These are phyloP conservation scores for Tetrahymena elliotti DNA, from an alignment of 73 alveolate species.

Conservation along the genomic window DNA sequence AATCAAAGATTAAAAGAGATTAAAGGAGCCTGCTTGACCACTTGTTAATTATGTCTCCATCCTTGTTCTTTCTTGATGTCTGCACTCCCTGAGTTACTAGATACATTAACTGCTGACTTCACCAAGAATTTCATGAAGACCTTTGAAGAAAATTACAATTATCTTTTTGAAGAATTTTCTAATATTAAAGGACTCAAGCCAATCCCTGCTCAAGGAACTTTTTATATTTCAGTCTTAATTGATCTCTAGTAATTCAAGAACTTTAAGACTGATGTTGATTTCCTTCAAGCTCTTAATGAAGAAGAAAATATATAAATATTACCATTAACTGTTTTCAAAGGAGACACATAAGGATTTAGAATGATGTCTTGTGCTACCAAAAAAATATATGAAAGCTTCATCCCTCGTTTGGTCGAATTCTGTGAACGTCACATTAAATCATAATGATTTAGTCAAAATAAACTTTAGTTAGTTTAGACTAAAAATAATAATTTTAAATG, in stretches of 20 bases:
- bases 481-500: too few relatives aligned
- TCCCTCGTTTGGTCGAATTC: slow-evolving; percentile 21
- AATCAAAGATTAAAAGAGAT: slow-evolving; percentile 53
- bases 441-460: background rate
- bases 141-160: slow-evolving; percentile 50
- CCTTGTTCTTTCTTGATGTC: slow-evolving; percentile 51
- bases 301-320: slow-evolving; percentile 10
- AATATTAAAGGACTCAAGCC: slow-evolving; percentile 59
- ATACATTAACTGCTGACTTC: slow-evolving; percentile 38
- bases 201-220: slow-evolving; percentile 64
- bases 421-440: background rate
- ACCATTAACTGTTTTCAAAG: slow-evolving; percentile 16
- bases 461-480: too few relatives aligned
- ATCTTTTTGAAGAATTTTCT: slow-evolving; percentile 29
- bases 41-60: slow-evolving; percentile 54
- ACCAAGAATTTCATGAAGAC: slow-evolving; percentile 39
- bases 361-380: slow-evolving; percentile 16
- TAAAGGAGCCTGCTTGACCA: slow-evolving; percentile 31
- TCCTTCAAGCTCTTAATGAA: background rate
- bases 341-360: slow-evolving; percentile 33
- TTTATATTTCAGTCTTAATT: slow-evolving; percentile 63
- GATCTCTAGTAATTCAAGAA: slow-evolving; percentile 14
- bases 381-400: background rate
- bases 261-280: slow-evolving; percentile 25
- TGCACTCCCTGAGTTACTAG: slow-evolving; percentile 53